Base-by-base conservation (phyloP, 148 eudicot genomes). In the Rhododendron kiyosumense region DNA sequence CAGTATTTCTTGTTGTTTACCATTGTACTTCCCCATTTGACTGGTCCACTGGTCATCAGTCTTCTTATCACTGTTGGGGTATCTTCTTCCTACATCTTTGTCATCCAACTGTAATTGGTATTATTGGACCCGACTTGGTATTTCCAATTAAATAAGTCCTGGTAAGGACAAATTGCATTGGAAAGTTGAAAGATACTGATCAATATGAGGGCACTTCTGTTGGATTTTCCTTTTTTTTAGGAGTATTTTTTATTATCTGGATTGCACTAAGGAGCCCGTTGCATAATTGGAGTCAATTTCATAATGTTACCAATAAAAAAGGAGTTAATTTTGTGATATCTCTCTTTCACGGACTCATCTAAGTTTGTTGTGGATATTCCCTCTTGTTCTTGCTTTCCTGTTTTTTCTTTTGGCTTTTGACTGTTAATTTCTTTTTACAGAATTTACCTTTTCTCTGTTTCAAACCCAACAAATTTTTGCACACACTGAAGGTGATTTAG, bases 81-180 rank as follows among this genome's bases (percentile, higher is more conserved):
- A 5, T 54, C 76, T 24, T 83, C 85, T 13, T 71, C 45, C 46
- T 78, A 59, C 80, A 52, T 84, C 76, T 22, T 83, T 87, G 80
- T 87, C 89, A 71, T 87, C 81, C 81, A 87, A 87, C 89, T 81
- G 80, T 78, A 71, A 87, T 63, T 67, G 78, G 69, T 78, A 13
- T 65, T 87, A 48, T 67, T 22, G 45, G 84, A n/a, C 38, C 83
- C 45, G 79, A 26, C 36, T 18, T 86, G 82, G 26, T 59, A n/a
- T 84, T 36, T 71, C 57, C 32, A 38, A 71, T 69, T 15, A 87
- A 24, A 34, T 57, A 83, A 32, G 24, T 38, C 26, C 30, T 48
- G 84, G 52, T 78, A 45, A 83, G 48, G 75, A 41, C 85, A 63
- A 34, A 22, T 49, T 85, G 15, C 34, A 38, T 48, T 24, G 38